These are phyloP conservation scores for Blechomonas ayalai DNA, from an alignment of 208 protist species.

Conservation along the genomic window DNA sequence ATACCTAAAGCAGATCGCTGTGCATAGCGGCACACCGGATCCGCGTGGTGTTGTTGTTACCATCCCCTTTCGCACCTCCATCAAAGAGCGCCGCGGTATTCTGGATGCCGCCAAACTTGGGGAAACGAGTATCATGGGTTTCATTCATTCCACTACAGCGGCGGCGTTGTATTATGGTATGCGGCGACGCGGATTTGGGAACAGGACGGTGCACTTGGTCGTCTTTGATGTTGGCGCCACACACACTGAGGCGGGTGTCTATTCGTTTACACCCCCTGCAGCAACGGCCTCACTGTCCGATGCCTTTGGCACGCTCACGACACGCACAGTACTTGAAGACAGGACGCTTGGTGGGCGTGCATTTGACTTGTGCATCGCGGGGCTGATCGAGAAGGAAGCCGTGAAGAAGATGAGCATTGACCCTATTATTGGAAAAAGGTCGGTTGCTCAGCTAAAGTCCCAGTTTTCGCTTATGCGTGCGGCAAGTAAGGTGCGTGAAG, in stretches of 20 bases:
- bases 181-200: constrained; percentile 69
- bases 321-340: constrained; percentile 68
- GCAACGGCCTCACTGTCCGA: constrained; percentile 14
- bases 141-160: constrained; percentile 90
- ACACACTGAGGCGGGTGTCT: constrained; percentile 84
- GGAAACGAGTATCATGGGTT: constrained; percentile 72
- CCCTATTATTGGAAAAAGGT: constrained; percentile 31
- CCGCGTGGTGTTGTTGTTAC: constrained; percentile 83
- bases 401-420: constrained; percentile 60
- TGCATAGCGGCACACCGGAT: constrained; percentile 35
- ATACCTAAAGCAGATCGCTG: constrained; percentile 43
- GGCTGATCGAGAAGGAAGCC: constrained; percentile 82
- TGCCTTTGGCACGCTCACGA: constrained; percentile 68
- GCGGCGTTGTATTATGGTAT: constrained; percentile 86
- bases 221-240: constrained; percentile 85
- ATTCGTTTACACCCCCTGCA: constrained; percentile 58
- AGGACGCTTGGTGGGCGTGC: constrained; percentile 73
- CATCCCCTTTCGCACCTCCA: constrained; percentile 82
- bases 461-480: constrained; percentile 87
- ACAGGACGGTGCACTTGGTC: constrained; percentile 57
- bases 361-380: constrained; percentile 88
- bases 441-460: constrained; percentile 52
- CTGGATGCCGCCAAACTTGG: constrained; percentile 85
- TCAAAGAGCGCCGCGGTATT: constrained; percentile 71
- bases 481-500: constrained; percentile 85